Base-by-base conservation (phyloP, 129 eudicot genomes). In the Flaveria trinervia region DNA sequence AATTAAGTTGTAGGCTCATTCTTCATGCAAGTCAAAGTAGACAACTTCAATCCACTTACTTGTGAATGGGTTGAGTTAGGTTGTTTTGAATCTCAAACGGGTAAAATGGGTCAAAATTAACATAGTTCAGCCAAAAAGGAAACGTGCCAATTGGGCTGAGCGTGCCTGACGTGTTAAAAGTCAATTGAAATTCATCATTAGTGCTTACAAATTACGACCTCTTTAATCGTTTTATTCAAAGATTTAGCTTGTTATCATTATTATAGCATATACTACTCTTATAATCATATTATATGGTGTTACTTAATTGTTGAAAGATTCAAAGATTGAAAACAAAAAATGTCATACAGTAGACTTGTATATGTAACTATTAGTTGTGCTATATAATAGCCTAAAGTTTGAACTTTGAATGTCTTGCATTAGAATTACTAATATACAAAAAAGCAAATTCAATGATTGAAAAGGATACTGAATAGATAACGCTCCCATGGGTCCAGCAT, bases 401-500 rank as follows among this genome's bases (percentile, higher is more conserved):
- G 41, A 26, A 9, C 43, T n/a, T 39, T 9, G 2, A 1, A 55
- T 13, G 0, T 6, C 68, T 55, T 36, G 56, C 3, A 7, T 9
- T 12, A 59, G 17, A 57, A 39, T 5, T 67, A n/a, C 45, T 36
- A 41, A 17, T 5, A 5, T 14, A 68, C 36, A 20, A 51, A 33
- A 22, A 22, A 18, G 13, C 2, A 51, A 28, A 30, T 52, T 66
- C 28, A 43, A 18, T 66, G 16, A 3, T 10, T 41, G 30, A 67
- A 65, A 78, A 90, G 97, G 98, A 93, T 93, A 93, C 98, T 93
- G 89, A 93, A 90, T 36, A 93, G 86, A 55, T 76, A 90, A 69
- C 98, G 97, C 88, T 93, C 98, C 98, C 98, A 93, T 84, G 91
- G 89, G 61, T 93, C 98, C 57, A 93, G 16, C 98, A 93, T 93